A percentile compares a stretch with the other conserved stretches of the same genome.
These are phyloP conservation scores for Talaromyces atroroseus DNA, from an alignment of 2,329 filamentous ascomycete genomes.

Conservation along the genomic window DNA sequence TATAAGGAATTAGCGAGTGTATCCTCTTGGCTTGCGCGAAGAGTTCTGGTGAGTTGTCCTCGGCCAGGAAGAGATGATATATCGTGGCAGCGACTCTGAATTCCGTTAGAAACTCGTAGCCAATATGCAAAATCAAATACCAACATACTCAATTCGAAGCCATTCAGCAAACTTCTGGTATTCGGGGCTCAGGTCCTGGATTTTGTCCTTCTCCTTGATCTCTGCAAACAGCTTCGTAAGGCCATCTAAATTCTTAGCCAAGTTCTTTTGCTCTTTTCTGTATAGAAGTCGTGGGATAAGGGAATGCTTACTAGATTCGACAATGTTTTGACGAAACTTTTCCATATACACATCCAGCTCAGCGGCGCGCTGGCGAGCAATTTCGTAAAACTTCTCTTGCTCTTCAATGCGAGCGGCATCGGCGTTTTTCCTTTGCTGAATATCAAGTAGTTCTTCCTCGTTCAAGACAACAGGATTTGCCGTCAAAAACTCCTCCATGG, in stretches of 20 bases:
- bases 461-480: conserved; percentile 65
- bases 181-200: conserved; percentile 83
- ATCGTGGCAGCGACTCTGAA: conserved; percentile 77
- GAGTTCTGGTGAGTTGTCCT: conserved; percentile 94
- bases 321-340: conserved; percentile 61
- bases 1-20: conserved; percentile 90
- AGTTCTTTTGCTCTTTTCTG: neutral
- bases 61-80: conserved; percentile 94
- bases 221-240: conserved; percentile 89
- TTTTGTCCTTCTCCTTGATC: conserved; percentile 82
- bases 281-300: neutral
- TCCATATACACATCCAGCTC: conserved; percentile 99
- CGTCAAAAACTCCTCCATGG: conserved; percentile 79
- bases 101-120: conserved; percentile 2
- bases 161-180: conserved; percentile 98
- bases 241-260: conserved; percentile 53
- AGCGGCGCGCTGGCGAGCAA: conserved; percentile 80
- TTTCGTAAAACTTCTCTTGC: conserved; percentile 91
- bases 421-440: conserved; percentile 69
- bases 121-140: neutral
- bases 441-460: conserved; percentile 79
- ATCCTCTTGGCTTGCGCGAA: conserved; percentile 93
- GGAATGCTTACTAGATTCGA: conserved; percentile 62
- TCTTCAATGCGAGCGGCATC: conserved; percentile 87
- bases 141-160: conserved; percentile 74